phyloP scores from a whole-genome alignment of 371 early-diverging fungal species.

The Circinella minor region DNA sequence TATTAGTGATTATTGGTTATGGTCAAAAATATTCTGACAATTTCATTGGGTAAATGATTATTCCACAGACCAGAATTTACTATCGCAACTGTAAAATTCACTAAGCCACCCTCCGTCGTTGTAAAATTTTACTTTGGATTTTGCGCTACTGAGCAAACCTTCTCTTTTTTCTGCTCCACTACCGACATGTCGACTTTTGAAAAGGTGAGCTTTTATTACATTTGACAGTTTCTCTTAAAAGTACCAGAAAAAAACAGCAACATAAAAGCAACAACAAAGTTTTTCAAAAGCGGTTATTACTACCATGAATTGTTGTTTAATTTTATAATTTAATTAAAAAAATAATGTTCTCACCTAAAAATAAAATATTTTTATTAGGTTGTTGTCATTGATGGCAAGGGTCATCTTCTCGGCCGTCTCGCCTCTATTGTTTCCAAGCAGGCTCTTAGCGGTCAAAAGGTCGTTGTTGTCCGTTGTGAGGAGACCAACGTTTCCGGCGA shows the following conservation, averaged over 20 bases:
- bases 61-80: not conserved
- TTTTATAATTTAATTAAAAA: conserved; percentile 12
- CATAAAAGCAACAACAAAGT: no score
- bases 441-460: conserved; percentile 96
- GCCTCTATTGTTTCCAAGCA: conserved; percentile 99
- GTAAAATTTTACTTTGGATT: conserved; percentile 10
- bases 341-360: no score
- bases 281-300: no score
- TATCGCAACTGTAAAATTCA: not conserved
- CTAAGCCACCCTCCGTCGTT: not conserved
- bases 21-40: no score
- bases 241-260: not conserved
- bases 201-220: conserved; percentile 31
- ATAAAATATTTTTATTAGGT: conserved; percentile 59
- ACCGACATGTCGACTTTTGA: conserved; percentile 49
- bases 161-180: conserved; percentile 25
- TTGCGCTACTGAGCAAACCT: conserved; percentile 9
- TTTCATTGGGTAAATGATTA: no score
- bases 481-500: conserved; percentile 97
- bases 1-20: no score
- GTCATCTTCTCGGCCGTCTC: conserved; percentile 99
- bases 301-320: not conserved
- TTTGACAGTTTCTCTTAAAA: not conserved
- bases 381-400: conserved; percentile 99
- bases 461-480: conserved; percentile 98